Conservation (phyloP, 2,329 filamentous ascomycete species). For the Phialophora macrospora region DNA sequence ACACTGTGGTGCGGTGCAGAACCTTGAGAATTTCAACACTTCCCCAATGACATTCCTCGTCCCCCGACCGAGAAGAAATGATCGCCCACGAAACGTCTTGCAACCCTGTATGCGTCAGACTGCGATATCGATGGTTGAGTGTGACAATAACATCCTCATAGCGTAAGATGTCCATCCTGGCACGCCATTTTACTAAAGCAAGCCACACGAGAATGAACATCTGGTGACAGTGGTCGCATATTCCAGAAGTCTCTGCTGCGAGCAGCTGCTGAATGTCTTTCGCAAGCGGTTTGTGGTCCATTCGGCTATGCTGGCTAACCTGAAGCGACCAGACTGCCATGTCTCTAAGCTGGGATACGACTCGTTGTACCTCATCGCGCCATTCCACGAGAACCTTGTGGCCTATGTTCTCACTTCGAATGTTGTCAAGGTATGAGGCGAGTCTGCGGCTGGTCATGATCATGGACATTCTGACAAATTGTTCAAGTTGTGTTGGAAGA, state of each 20-base stretch:
- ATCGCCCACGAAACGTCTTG: constrained; percentile 17
- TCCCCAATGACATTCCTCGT: constrained; percentile 8
- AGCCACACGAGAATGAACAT: constrained; percentile 16
- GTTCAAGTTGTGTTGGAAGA: constrained; percentile 1
- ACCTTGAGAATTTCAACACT: constrained; percentile 12
- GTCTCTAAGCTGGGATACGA: neutral
- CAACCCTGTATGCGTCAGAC: constrained; percentile 5
- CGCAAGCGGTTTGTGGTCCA: neutral
- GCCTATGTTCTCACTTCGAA: neutral
- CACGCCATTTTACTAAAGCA: constrained; percentile 9
- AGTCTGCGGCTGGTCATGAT: constrained; percentile 13
- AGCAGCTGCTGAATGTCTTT: constrained; percentile 1
- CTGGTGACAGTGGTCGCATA: constrained; percentile 13
- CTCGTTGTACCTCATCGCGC: neutral
- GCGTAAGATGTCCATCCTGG: neutral
- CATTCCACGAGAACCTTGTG: neutral
- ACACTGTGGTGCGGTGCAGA: neutral
- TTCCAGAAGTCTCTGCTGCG: neutral
- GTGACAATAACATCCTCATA: constrained; percentile 1
- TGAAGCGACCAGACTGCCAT: constrained; percentile 9
- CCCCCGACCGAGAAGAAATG: constrained; percentile 1
- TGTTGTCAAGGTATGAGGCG: constrained; percentile 3
- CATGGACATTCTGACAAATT: constrained; percentile 16
- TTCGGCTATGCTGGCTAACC: neutral
- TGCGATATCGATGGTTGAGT: neutral